Percentiles rank a stretch among this genome's conserved stretches.
phyloP scores from a whole-genome alignment of 2,329 filamentous ascomycete genomes.

The Colletotrichum sp. region DNA sequence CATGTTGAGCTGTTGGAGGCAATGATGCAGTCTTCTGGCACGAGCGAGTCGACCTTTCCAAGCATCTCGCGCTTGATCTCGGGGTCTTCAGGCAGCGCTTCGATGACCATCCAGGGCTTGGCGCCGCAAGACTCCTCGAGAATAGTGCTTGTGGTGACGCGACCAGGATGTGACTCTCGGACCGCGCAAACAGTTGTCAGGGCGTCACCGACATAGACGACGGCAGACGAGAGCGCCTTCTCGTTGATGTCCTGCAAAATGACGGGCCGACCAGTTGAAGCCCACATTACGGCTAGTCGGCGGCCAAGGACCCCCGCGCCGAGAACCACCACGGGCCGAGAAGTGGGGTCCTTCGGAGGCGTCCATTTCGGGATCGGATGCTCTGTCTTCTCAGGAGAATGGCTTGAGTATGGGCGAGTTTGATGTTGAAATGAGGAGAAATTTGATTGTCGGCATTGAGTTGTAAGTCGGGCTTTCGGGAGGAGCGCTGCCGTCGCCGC shows the following conservation, averaged over 20 bases:
- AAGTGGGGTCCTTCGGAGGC: conserved; percentile 29
- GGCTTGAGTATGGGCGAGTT: conserved; percentile 9
- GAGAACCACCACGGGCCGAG: conserved; percentile 41
- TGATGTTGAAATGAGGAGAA: neutral
- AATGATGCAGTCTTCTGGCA: conserved; percentile 30
- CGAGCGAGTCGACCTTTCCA: conserved; percentile 28
- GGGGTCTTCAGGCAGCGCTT: conserved; percentile 34
- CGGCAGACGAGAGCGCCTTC: conserved; percentile 25
- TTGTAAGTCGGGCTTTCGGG: conserved; percentile 1
- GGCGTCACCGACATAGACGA: conserved; percentile 37
- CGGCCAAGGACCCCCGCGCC: conserved; percentile 44
- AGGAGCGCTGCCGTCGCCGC: neutral
- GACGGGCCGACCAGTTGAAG: conserved; percentile 30
- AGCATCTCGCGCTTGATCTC: conserved; percentile 32
- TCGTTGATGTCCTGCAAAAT: conserved; percentile 29
- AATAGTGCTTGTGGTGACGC: conserved; percentile 26
- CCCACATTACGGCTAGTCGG: conserved; percentile 37
- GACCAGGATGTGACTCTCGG: conserved; percentile 28
- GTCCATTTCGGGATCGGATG: conserved; percentile 23
- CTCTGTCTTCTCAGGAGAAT: neutral
- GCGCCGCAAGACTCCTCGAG: conserved; percentile 22
- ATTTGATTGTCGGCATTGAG: conserved; percentile 3
- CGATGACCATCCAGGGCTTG: conserved; percentile 32
- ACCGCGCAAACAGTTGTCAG: conserved; percentile 31
- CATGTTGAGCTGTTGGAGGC: conserved; percentile 34